Base-by-base conservation (phyloP, 2,329 filamentous ascomycete species). In the Didymella keratinophila region DNA sequence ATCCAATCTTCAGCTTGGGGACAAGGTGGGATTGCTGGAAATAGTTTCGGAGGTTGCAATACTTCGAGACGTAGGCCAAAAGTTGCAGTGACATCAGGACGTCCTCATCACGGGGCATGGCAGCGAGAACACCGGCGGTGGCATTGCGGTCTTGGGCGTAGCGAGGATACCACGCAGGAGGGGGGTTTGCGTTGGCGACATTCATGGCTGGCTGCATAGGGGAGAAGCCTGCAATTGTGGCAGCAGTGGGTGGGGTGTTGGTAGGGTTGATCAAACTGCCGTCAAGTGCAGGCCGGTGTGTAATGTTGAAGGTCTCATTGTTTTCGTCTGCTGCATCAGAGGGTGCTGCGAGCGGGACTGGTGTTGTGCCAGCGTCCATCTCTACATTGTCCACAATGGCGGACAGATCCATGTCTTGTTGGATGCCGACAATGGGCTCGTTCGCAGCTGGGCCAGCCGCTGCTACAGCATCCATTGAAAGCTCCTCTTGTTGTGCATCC, bases 21-120 rank as follows among this genome's bases (percentile, higher is more conserved):
- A 99, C 95, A 11, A 98, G 83, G 71, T 99, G 95, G 37, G 93
- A 96, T 76, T 90, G 86, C 74, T 99, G 95, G 76, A 99, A 99
- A 77, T 97, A 99, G 4, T 92, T 89, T 18, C 95, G 88, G 28
- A 99, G 86, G 69, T 96, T 96, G 83, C 95, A 98, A 79, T 99
- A 99, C 78, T 99, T 99, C 23, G 93, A 97, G 56, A 99, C 94
- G 75, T 99, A 99, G 16, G 95, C 95, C 44, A 99, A 85, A 20
- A 99, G 86, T 78, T 99, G 95, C 36, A 99, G 84, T 6, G 95
- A 97, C 94, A 99, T 97, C 63, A 99, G 83, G 2, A 99, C 95
- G 71, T 99, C 95, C 77, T 99, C 95, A 70, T 99, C 95, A 49
- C 95, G 88, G 10, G 95, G 95, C 90, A 98, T 96, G 11, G 93